Percentiles rank a stretch among this genome's conserved stretches.
Conservation (phyloP, 352 stramenopile species). For the Phytophthora melonis region DNA sequence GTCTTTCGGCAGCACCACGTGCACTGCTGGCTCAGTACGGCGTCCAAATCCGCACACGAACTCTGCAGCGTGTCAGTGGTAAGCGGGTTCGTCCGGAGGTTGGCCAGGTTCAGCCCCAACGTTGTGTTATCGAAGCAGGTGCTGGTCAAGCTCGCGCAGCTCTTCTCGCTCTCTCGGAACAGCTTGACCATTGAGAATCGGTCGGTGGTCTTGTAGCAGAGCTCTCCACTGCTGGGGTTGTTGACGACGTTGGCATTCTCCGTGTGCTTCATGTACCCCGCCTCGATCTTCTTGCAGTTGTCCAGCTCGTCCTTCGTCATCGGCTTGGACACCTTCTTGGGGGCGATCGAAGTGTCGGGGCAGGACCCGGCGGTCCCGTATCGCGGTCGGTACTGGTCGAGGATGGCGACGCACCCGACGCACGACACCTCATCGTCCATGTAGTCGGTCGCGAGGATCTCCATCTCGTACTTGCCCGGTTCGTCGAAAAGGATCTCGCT, state of each 20-base stretch:
- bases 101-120: slow-evolving; percentile 1
- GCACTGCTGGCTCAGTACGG: slow-evolving; percentile 4
- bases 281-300: not conserved
- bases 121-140: slow-evolving; percentile 17
- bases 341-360: not conserved
- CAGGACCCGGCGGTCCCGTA: not conserved
- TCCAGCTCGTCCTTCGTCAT: not conserved
- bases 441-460: slow-evolving; percentile 39
- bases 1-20: slow-evolving; percentile 18
- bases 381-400: slow-evolving; percentile 27
- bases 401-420: slow-evolving; percentile 32
- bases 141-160: not conserved
- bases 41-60: not conserved
- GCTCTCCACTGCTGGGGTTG: slow-evolving; percentile 6
- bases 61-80: not conserved
- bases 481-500: slow-evolving; percentile 25
- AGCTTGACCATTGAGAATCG: not conserved
- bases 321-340: not conserved
- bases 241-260: slow-evolving; percentile 12
- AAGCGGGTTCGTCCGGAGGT: slow-evolving; percentile 10
- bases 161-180: slow-evolving; percentile 15
- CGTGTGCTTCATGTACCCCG: slow-evolving; percentile 1
- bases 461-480: slow-evolving; percentile 37
- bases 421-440: slow-evolving; percentile 12
- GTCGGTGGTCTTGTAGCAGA: not conserved